Base-by-base conservation (phyloP, 208 protist genomes). In the Balamuthia mandrillaris region DNA sequence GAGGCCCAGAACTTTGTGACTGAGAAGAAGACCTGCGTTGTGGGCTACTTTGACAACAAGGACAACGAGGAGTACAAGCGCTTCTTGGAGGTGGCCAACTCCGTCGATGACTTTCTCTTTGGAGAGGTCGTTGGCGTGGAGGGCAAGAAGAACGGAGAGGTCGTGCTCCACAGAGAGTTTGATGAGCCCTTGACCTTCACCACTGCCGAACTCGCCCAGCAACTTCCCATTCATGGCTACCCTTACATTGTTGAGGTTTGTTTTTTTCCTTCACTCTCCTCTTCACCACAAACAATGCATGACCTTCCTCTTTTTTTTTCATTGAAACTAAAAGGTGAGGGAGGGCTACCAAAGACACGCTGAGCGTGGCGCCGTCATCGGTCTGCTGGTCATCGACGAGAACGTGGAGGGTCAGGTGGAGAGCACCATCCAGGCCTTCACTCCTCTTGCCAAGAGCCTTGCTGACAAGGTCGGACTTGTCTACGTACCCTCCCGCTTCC, bases 21-120 rank as follows among this genome's bases (percentile, higher is more conserved):
- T 16, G 37, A 14, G 24, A 27, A 2, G 3, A 44, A 39, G 27
- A 66, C 44, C 54, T 35, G 14, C 41, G 54, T 83, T 29, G 54
- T 83, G 10, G 77, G 77, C 7, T 83, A 52, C 77, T 83, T 83
- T 39, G 77, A 83, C 42, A 83, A 83, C 42, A 56, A 83, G 39
- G 61, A 49, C 51, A 39, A 61, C 3, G 77, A 56, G 61, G 51
- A 24, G 29, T 56, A 83, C 54, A 83, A 83, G 54, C 42, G 54
- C n/a, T 83, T 83, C 77, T 2, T 66, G 29, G 54, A 81, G 12
- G 56, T 56, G 16, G 77, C 77, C 24, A 56, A 56, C 49, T 56
- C n/a, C n/a, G n/a, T 56, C n/a, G 41, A 29, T 27, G 21, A 10
- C n/a, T 16, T 7, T 27, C 65, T n/a, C 65, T 74, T 24, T 63